phyloP scores from a whole-genome alignment of 2,329 filamentous ascomycete species.

The Aspergillus ibericus region DNA sequence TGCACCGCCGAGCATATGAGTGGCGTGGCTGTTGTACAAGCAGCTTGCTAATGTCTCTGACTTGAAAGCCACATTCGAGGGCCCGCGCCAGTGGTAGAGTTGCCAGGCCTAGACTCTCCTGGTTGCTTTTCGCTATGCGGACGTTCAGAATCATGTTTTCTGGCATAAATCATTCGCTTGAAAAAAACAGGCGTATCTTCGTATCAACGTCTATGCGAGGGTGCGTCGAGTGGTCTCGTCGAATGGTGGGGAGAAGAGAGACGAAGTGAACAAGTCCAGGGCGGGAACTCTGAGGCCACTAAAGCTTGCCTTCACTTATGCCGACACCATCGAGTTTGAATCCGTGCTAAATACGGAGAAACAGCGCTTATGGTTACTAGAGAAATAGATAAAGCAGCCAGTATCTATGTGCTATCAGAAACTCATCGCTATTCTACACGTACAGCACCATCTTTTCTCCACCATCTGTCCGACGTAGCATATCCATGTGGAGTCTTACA shows the following conservation, averaged over 20 bases:
- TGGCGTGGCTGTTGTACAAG: background rate
- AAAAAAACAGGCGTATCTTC: too few species aligned
- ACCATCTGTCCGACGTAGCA: constrained; percentile 15
- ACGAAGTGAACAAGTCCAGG: background rate
- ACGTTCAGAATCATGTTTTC: too few species aligned
- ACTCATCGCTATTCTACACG: constrained; percentile 41
- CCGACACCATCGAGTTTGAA: background rate
- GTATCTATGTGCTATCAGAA: constrained; percentile 40
- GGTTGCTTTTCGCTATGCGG: background rate
- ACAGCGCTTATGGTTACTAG: background rate
- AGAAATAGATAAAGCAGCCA: constrained; percentile 6
- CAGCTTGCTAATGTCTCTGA: background rate
- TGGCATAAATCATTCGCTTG: too few species aligned
- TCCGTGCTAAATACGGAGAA: background rate
- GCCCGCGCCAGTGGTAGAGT: background rate
- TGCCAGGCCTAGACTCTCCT: background rate
- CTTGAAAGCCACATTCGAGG: background rate
- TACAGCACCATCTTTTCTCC: constrained; percentile 20
- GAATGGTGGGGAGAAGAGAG: background rate
- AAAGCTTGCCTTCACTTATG: background rate
- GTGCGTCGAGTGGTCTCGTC: background rate
- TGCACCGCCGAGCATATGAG: background rate
- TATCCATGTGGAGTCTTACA: constrained; percentile 12
- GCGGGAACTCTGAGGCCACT: background rate
- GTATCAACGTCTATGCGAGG: too few species aligned